phyloP scores from a whole-genome alignment of 345 rosid species.

The Murraya koenigii region DNA sequence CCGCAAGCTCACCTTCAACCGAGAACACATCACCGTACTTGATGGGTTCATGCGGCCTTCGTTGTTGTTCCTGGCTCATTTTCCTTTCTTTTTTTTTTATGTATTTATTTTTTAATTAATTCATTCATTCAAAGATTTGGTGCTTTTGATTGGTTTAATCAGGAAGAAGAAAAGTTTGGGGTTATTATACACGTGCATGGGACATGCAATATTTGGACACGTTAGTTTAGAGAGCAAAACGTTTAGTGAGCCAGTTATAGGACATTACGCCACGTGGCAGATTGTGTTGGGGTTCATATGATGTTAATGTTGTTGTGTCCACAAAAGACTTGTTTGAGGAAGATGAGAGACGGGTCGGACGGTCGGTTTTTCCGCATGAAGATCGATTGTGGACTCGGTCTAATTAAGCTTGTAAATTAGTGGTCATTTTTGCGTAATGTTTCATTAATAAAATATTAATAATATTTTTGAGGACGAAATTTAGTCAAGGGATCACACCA shows the following conservation, averaged over 20 bases:
- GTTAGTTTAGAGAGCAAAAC: background rate
- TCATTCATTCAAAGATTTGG: background rate
- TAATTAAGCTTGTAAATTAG: background rate
- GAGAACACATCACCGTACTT: constrained; percentile 37
- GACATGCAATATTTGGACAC: constrained; percentile 16
- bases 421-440: background rate
- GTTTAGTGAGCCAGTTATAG: background rate
- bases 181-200: constrained; percentile 19
- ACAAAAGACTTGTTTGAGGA: background rate
- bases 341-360: background rate
- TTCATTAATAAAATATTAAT: background rate
- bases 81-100: background rate
- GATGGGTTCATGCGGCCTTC: constrained; percentile 24
- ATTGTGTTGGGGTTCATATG: background rate
- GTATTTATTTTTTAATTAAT: no score
- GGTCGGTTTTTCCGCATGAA: background rate
- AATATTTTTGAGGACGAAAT: no score
- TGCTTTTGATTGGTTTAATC: background rate
- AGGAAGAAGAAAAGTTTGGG: background rate
- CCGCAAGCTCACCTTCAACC: constrained; percentile 30
- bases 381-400: background rate
- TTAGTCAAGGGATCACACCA: no score
- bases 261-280: background rate
- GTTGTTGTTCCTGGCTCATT: constrained; percentile 44
- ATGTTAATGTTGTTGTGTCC: background rate